Evolutionary conservation across 2,329 filamentous ascomycete genomes (phyloP).

Genomic region (Pseudocercospora pini-densiflorae): DNA sequence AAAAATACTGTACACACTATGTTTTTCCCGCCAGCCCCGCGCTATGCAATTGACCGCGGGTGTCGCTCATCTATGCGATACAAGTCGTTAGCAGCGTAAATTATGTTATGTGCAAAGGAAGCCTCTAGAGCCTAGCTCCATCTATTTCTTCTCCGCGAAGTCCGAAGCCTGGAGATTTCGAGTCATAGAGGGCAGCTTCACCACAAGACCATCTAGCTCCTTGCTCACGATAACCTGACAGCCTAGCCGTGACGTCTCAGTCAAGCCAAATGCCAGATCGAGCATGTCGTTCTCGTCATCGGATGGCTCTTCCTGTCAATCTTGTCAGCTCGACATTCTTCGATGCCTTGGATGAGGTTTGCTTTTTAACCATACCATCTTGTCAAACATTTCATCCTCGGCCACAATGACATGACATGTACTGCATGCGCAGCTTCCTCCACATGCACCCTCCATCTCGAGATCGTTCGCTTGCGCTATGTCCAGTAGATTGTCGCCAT

Average conservation of each 20-base stretch:
- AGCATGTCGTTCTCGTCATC: constrained; percentile 78
- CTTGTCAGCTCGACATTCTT: constrained; percentile 7
- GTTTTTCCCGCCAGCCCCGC: neutral
- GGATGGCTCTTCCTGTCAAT: constrained; percentile 45
- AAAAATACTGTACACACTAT: constrained; percentile 9
- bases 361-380: constrained; percentile 35
- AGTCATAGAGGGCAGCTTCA: constrained; percentile 90
- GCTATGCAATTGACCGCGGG: constrained; percentile 14
- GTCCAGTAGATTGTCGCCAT: constrained; percentile 92
- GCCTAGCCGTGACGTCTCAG: constrained; percentile 81
- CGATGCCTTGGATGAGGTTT: neutral
- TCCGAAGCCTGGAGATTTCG: constrained; percentile 95
- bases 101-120: neutral
- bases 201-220: constrained; percentile 82
- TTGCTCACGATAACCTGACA: constrained; percentile 93
- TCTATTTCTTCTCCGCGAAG: constrained; percentile 59
- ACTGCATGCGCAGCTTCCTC: constrained; percentile 89
- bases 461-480: constrained; percentile 93
- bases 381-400: constrained; percentile 63
- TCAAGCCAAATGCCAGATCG: constrained; percentile 86
- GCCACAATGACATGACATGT: constrained; percentile 90
- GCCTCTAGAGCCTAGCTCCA: neutral
- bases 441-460: constrained; percentile 98
- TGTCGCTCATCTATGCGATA: constrained; percentile 13
- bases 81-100: constrained; percentile 8